Evolutionary conservation across 73 alveolate species (phyloP), one percentile per base, ranked within the genome.

Genomic region (Effrenium voratum): DNA sequence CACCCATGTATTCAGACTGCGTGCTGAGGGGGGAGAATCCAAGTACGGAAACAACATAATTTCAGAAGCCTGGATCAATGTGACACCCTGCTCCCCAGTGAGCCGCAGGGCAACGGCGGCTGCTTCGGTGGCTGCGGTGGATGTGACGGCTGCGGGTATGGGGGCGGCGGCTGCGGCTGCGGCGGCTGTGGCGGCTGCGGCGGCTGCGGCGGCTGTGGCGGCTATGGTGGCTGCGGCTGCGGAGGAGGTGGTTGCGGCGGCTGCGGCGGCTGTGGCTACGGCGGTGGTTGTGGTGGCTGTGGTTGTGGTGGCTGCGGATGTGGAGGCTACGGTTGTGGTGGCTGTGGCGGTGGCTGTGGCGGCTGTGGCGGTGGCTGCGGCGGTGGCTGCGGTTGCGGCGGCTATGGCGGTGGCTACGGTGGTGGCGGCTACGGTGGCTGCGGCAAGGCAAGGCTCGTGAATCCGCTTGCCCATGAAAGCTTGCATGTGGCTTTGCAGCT

Each of bases 101-200:
- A 12, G 63, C 63, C 8, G 60, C 60, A 43, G 57, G 86, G 57
- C 2, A 40, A 76, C 59, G 86, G 86, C 40, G 94, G 94, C n/a
- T n/a, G 34, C 81, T 86, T 59, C 34, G 94, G 94, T 32, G 94
- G 94, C 44, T 38, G 93, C 40, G 57, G 87, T 43, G n/a, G n/a
- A n/a, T n/a, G 72, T 57, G 72, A 30, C 40, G 55, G 87, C 87
- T 36, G 60, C 59, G 19, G 32, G 40, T 30, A n/a, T 47, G 68
- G 91, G 70, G 63, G 63, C 28, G 10, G 49, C 38, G 52, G 60
- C 15, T 40, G 59, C 16, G 59, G 60, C 38, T 76, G 19, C 45
- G 59, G 87, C 40, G 52, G 52, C 44, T 16, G 87, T 43, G 87
- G 59, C 87, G 41, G 40, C 10, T 5, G 24, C 40, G 40, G 45